Evolutionary conservation across 1,139 yeast species (phyloP).

Genomic region (Debaryomycetaceae sp.): DNA sequence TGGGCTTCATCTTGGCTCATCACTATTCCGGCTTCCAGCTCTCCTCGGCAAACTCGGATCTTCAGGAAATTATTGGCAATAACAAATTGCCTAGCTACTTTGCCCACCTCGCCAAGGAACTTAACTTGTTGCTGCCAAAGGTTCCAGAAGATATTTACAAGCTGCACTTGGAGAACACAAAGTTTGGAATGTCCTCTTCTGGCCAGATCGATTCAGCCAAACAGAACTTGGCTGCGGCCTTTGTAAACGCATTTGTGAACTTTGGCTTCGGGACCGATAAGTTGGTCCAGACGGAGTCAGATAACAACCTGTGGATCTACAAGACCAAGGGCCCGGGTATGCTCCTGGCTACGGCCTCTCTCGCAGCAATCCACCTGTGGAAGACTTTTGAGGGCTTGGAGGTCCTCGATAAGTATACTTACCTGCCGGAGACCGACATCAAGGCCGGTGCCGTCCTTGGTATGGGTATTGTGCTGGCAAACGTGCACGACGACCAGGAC

Average conservation of each 20-base stretch:
- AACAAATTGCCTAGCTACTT: slow-evolving; percentile 70
- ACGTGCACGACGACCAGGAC: slow-evolving; percentile 93
- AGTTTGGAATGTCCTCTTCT: slow-evolving; percentile 44
- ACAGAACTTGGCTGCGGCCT: slow-evolving; percentile 90
- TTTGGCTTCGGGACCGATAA: slow-evolving; percentile 87
- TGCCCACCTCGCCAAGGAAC: slow-evolving; percentile 70
- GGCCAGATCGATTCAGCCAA: slow-evolving; percentile 86
- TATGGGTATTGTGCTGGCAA: slow-evolving; percentile 88
- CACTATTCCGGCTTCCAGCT: slow-evolving; percentile 73
- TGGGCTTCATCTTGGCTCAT: slow-evolving; percentile 81
- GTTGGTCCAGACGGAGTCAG: slow-evolving; percentile 63
- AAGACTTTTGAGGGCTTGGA: slow-evolving; percentile 83
- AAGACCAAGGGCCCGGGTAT: slow-evolving; percentile 89
- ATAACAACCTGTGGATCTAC: slow-evolving; percentile 74
- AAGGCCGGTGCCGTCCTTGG: slow-evolving; percentile 97
- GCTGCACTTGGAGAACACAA: slow-evolving; percentile 70
- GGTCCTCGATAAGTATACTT: slow-evolving; percentile 77
- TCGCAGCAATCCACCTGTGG: slow-evolving; percentile 91
- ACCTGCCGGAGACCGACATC: slow-evolving; percentile 76
- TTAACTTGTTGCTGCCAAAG: slow-evolving; percentile 80
- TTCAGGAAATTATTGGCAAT: slow-evolving; percentile 81
- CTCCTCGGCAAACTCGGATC: slow-evolving; percentile 57
- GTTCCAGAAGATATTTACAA: slow-evolving; percentile 94
- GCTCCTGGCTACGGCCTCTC: slow-evolving; percentile 88
- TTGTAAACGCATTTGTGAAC: slow-evolving; percentile 85